phyloP scores from a whole-genome alignment of 352 stramenopile species.

The Thalassiosira livingstoniorum region DNA sequence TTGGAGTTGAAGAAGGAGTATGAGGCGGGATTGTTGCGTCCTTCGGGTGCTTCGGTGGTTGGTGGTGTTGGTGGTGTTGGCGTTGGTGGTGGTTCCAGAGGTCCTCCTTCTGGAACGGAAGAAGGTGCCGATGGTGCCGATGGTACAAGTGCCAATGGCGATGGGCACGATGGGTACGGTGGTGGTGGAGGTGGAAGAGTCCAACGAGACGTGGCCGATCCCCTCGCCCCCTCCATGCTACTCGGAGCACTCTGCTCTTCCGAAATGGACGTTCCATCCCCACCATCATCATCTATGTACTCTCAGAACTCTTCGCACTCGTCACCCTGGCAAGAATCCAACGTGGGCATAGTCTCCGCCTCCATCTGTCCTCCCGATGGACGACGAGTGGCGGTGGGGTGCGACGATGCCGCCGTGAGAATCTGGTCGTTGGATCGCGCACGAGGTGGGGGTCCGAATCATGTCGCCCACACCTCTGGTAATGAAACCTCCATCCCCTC shows the following conservation, averaged over 20 bases:
- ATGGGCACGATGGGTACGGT: conserved; percentile 22
- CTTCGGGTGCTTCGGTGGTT: background rate
- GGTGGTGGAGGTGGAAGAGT: no score
- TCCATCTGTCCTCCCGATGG: conserved; percentile 79
- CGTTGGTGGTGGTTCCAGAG: no score
- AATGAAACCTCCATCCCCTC: conserved; percentile 32
- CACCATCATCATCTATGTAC: no score
- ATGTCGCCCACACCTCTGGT: conserved; percentile 14
- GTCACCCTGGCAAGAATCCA: conserved; percentile 73
- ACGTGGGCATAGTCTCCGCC: conserved; percentile 79
- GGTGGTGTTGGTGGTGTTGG: no score
- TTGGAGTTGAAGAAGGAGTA: conserved; percentile 82
- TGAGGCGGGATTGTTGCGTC: conserved; percentile 56
- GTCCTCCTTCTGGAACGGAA: no score
- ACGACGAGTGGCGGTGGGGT: conserved; percentile 73
- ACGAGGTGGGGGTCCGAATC: no score
- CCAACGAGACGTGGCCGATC: conserved; percentile 57
- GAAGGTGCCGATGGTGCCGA: background rate
- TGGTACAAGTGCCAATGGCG: no score
- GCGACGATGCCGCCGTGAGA: conserved; percentile 79
- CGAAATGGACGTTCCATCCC: conserved; percentile 39
- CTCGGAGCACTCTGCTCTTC: conserved; percentile 72
- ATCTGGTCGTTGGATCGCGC: conserved; percentile 71
- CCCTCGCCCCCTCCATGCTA: conserved; percentile 76
- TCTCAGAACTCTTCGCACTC: conserved; percentile 1